These are phyloP conservation scores for Neonectria ditissima DNA, from an alignment of 2,329 filamentous ascomycete species.

Conservation along the genomic window DNA sequence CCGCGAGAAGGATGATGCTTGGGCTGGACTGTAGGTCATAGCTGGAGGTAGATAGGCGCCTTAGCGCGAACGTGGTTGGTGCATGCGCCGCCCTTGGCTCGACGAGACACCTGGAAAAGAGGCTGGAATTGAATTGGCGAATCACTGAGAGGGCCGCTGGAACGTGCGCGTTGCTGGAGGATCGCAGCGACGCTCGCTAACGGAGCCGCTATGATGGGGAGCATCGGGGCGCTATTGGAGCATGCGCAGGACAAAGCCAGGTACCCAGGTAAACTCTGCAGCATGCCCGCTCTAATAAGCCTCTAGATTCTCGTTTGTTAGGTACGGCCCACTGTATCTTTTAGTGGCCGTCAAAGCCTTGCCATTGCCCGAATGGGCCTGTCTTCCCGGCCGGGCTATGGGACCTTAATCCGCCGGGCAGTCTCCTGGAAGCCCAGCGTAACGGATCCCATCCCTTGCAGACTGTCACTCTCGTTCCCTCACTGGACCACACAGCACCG, in stretches of 20 bases:
- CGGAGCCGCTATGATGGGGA: not conserved
- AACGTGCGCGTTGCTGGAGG: conserved; percentile 23
- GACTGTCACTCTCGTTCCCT: conserved; percentile 6
- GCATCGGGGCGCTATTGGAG: not conserved
- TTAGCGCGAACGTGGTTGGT: conserved; percentile 26
- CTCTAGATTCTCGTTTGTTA: no score
- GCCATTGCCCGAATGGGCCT: no score
- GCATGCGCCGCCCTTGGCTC: conserved; percentile 11
- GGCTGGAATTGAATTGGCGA: conserved; percentile 17
- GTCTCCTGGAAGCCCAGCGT: not conserved
- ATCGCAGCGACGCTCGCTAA: not conserved
- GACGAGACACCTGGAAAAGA: not conserved
- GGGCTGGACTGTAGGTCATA: conserved; percentile 1
- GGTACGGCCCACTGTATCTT: not conserved
- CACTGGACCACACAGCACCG: conserved; percentile 27
- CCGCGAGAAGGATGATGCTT: conserved; percentile 20
- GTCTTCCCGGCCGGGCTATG: no score
- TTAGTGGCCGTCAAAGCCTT: conserved; percentile 14
- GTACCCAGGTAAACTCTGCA: not conserved
- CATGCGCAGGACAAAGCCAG: not conserved
- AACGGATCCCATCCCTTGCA: not conserved
- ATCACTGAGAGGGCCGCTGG: conserved; percentile 17
- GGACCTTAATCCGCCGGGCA: not conserved
- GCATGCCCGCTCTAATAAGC: no score
- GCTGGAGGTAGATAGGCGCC: conserved; percentile 15